Evolutionary conservation across 129 eudicot genomes (phyloP).

Genomic region (Arctium minus): DNA sequence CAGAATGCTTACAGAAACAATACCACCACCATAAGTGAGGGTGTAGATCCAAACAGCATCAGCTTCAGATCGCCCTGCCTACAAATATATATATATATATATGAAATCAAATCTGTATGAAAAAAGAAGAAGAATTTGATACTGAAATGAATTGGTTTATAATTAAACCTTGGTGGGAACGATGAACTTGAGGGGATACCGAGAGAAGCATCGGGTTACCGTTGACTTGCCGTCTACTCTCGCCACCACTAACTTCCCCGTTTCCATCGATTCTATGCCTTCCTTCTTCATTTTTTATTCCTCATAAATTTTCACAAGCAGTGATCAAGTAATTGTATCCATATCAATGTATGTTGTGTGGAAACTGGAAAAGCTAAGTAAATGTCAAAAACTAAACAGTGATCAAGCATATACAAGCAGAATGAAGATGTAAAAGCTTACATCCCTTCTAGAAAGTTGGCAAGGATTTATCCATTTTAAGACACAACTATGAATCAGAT

Average conservation of each 20-base stretch:
- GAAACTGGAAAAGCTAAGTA: too few species aligned
- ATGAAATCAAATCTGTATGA: background rate
- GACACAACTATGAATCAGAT: too few species aligned
- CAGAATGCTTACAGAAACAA: conserved; percentile 67
- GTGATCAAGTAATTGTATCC: too few species aligned
- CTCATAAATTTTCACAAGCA: background rate
- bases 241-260: conserved; percentile 64
- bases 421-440: too few species aligned
- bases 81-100: background rate
- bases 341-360: too few species aligned
- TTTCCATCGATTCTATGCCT: conserved; percentile 30
- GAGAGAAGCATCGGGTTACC: conserved; percentile 70
- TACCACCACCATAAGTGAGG: conserved; percentile 95
- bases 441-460: too few species aligned
- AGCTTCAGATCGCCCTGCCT: conserved; percentile 68
- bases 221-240: conserved; percentile 73
- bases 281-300: background rate
- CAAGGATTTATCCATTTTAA: too few species aligned
- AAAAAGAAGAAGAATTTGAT: background rate
- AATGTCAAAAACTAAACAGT: too few species aligned
- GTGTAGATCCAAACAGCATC: conserved; percentile 96
- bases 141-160: background rate
- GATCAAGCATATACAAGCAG: too few species aligned
- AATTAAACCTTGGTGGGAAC: conserved; percentile 65
- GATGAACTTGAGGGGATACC: conserved; percentile 90